These are phyloP conservation scores for Yueomyces sinensis DNA, from an alignment of 805 yeast species.

Conservation along the genomic window DNA sequence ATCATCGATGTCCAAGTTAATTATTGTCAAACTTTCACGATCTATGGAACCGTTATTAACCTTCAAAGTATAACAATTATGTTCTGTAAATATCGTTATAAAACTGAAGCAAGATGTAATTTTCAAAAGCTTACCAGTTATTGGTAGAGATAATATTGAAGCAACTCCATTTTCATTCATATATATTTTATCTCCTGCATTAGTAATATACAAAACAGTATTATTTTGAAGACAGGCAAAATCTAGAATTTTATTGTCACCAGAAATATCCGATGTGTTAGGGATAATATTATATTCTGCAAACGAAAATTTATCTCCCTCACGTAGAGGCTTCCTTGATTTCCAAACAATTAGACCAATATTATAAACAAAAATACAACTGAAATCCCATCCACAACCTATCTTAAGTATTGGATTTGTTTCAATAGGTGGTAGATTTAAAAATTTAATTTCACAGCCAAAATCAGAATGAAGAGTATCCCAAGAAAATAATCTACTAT, in stretches of 20 bases:
- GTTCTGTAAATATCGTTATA: conserved; percentile 43
- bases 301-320: conserved; percentile 20
- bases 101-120: conserved; percentile 41
- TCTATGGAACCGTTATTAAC: conserved; percentile 9
- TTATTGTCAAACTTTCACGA: conserved; percentile 3
- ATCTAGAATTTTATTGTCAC: conserved; percentile 32
- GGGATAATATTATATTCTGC: conserved; percentile 33
- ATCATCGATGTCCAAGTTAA: conserved; percentile 24
- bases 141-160: conserved; percentile 3
- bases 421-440: conserved; percentile 10
- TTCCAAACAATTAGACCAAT: conserved; percentile 53
- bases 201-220: conserved; percentile 36
- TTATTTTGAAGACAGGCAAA: conserved; percentile 37
- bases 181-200: conserved; percentile 29
- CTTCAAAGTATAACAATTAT: conserved; percentile 24
- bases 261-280: conserved; percentile 24
- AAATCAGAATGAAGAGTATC: conserved; percentile 30
- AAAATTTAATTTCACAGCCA: conserved; percentile 35
- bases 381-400: conserved; percentile 56
- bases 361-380: conserved; percentile 34
- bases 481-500: conserved; percentile 46
- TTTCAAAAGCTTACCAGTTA: conserved; percentile 30
- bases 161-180: conserved; percentile 16
- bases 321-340: conserved; percentile 18
- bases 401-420: conserved; percentile 30